Evolutionary conservation across 495 filamentous ascomycete genomes (phyloP).

Genomic region (Podospora conica): DNA sequence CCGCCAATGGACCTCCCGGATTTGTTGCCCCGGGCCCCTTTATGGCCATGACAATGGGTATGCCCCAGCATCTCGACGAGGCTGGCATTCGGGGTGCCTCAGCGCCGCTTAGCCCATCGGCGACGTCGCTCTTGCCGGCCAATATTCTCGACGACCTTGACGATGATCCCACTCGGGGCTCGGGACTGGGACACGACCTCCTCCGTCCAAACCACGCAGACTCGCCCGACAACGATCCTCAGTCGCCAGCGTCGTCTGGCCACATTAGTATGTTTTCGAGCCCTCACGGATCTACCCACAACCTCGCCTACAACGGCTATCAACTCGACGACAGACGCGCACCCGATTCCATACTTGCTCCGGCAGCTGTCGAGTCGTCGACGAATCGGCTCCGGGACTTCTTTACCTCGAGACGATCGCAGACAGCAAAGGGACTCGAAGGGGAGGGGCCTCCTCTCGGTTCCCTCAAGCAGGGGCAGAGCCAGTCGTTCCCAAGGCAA

Average conservation of each 20-base stretch:
- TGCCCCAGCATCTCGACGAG: constrained; percentile 35
- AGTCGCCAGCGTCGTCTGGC: constrained; percentile 66
- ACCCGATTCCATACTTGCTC: constrained; percentile 22
- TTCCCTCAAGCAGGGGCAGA: constrained; percentile 67
- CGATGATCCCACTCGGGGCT: constrained; percentile 52
- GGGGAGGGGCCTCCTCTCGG: constrained; percentile 66
- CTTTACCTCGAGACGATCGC: constrained; percentile 63
- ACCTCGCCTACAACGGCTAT: constrained; percentile 46
- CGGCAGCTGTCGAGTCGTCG: constrained; percentile 17
- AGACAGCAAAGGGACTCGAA: constrained; percentile 61
- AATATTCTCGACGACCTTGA: constrained; percentile 67
- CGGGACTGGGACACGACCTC: constrained; percentile 32
- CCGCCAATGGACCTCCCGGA: constrained; percentile 39
- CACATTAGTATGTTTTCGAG: constrained; percentile 61
- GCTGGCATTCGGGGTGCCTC: constrained; percentile 41
- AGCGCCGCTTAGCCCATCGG: constrained; percentile 75
- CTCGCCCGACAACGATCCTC: constrained; percentile 47
- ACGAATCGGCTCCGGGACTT: constrained; percentile 36
- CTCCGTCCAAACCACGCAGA: constrained; percentile 29
- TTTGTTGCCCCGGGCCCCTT: constrained; percentile 46
- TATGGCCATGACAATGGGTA: constrained; percentile 40
- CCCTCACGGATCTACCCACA: constrained; percentile 55
- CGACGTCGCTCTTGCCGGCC: constrained; percentile 69
- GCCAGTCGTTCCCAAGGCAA: constrained; percentile 69
- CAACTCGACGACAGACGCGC: constrained; percentile 37